Base-by-base conservation (phyloP, 2,329 filamentous ascomycete species). In the Fusarium setosum region DNA sequence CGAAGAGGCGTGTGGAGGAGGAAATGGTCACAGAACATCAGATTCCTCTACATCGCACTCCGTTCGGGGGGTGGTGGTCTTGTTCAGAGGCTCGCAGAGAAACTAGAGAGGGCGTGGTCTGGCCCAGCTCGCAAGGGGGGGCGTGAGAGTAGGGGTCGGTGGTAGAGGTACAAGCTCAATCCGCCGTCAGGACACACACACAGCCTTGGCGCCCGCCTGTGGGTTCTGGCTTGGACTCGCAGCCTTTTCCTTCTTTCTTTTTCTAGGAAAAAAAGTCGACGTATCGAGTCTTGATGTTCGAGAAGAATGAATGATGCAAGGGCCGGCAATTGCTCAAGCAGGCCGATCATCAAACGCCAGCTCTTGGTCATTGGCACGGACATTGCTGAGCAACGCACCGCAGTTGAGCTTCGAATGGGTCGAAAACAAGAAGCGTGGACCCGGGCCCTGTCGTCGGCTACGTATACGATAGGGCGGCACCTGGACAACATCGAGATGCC, bases 401-500 rank as follows among this genome's bases (percentile, higher is more conserved):
- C 34, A 37, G 45, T 67, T 66, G 49, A 56, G 56, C 49, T 52
- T 63, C 32, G 34, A 52, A 64, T 64, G 55, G 59, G 45, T 60
- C 59, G 15, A 60, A 67, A 64, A 56, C 63, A 67, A 67, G 49
- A 63, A 59, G 59, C 63, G 55, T 67, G 63, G 59, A 45, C 37
- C 63, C 18, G 35, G 45, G 63, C 63, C 63, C 59, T 66, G 63
- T 67, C 59, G 44, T 67, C 63, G 63, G 63, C 63, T 66, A 53
- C 47, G 59, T 52, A 66, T 60, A 60, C 63, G 54, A 66, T 66
- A 66, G 63, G 63, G 63, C 63, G 55, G 63, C 63, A 67, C 59
- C 63, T 54, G 56, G 68, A 53, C 63, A 53, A 61, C 69, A 66
- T 67, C 63, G 63, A 66, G 63, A 66, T 66, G 63, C 63, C 68